phyloP scores from a whole-genome alignment of 2,329 filamentous ascomycete genomes.

The Stemphylium lycopersici region DNA sequence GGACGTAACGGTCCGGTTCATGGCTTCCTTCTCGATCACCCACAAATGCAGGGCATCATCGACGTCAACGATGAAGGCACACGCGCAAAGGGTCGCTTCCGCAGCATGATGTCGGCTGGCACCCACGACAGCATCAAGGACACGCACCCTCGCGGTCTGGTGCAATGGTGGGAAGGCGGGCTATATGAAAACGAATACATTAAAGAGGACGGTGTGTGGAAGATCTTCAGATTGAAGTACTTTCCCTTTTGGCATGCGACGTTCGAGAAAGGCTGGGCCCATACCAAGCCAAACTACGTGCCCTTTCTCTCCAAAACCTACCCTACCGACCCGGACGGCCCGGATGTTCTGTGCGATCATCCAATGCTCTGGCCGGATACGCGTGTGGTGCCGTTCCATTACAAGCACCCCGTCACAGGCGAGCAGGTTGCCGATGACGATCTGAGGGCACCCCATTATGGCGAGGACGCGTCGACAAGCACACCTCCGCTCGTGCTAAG shows the following conservation, averaged over 20 bases:
- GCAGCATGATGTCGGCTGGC: slow-evolving; percentile 62
- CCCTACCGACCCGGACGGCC: slow-evolving; percentile 59
- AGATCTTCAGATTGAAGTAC: slow-evolving; percentile 61
- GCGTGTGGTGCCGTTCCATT: slow-evolving; percentile 61
- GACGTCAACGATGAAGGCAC: slow-evolving; percentile 57
- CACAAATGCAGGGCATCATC: slow-evolving; percentile 64
- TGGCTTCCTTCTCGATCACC: slow-evolving; percentile 63
- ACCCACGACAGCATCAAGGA: slow-evolving; percentile 60
- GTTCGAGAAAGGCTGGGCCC: slow-evolving; percentile 60
- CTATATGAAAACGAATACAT: slow-evolving; percentile 66
- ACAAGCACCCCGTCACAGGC: slow-evolving; percentile 59
- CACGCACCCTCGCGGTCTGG: slow-evolving; percentile 58
- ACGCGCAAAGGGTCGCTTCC: slow-evolving; percentile 59
- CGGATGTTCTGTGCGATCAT: slow-evolving; percentile 61
- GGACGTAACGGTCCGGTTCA: slow-evolving; percentile 63
- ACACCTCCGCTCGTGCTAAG: slow-evolving; percentile 53
- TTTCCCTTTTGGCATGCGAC: slow-evolving; percentile 64
- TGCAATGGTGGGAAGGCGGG: slow-evolving; percentile 65
- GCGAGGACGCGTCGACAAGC: slow-evolving; percentile 50
- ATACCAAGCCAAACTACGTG: slow-evolving; percentile 61
- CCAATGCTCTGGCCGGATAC: slow-evolving; percentile 64
- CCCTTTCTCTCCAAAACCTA: slow-evolving; percentile 58
- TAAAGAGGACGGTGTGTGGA: slow-evolving; percentile 62
- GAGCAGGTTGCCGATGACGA: slow-evolving; percentile 54
- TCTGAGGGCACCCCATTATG: slow-evolving; percentile 56